phyloP scores from a whole-genome alignment of 257 asterid genomes.

The Lithospermum erythrorhizon region DNA sequence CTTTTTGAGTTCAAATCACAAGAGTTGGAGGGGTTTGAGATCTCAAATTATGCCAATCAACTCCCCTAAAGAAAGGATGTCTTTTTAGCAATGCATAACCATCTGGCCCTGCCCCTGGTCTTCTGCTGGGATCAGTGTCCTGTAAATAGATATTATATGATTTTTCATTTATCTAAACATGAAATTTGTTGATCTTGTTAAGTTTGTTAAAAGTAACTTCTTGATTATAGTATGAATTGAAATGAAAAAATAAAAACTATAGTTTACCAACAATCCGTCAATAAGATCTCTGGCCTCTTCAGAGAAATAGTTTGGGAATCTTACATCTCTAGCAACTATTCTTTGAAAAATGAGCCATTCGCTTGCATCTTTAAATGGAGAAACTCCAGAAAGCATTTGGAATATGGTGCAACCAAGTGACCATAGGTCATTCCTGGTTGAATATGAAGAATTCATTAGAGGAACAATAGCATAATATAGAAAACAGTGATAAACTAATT shows the following conservation, averaged over 20 bases:
- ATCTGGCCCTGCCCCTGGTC: conserved; percentile 82
- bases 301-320: conserved; percentile 78
- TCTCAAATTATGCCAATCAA: conserved; percentile 68
- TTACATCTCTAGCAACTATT: conserved; percentile 85
- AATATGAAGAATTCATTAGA: conserved; percentile 8
- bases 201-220: too few relatives aligned
- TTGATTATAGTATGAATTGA: not conserved
- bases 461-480: conserved; percentile 1
- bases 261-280: conserved; percentile 74
- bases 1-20: conserved; percentile 61
- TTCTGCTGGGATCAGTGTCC: conserved; percentile 85
- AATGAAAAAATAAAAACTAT: conserved; percentile 1
- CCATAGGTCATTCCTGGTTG: conserved; percentile 95
- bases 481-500: conserved; percentile 7
- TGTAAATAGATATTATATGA: conserved; percentile 11
- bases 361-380: conserved; percentile 94
- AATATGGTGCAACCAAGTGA: conserved; percentile 97
- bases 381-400: conserved; percentile 98
- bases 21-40: conserved; percentile 64
- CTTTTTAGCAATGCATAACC: conserved; percentile 75
- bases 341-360: conserved; percentile 99
- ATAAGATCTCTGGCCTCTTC: conserved; percentile 83
- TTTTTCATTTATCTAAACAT: too few relatives aligned
- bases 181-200: too few relatives aligned
- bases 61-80: conserved; percentile 74